phyloP scores from a whole-genome alignment of 2,329 filamentous ascomycete species.

The Colletotrichum kahawae region DNA sequence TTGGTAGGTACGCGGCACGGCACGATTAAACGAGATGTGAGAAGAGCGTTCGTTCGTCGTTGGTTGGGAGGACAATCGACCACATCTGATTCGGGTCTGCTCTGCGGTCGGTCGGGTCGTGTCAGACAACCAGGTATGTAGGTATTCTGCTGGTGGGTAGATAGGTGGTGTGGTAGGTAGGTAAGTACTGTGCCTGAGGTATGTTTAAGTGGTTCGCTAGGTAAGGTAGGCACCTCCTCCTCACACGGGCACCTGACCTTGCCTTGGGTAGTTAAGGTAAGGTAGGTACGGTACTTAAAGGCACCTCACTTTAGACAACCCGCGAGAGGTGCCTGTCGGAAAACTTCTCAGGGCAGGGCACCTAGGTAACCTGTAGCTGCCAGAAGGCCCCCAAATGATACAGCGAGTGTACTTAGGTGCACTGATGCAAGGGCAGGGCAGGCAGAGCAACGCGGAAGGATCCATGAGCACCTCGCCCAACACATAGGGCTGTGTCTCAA shows the following conservation, averaged over 20 bases:
- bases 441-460: neutral
- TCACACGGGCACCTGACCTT: neutral
- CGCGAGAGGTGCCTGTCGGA: neutral
- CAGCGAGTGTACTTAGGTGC: neutral
- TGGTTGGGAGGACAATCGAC: neutral
- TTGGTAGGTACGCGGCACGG: neutral
- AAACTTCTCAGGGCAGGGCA: neutral
- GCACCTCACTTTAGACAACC: neutral
- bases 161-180: neutral
- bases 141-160: neutral
- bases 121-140: neutral
- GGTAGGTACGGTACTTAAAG: neutral
- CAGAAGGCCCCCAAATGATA: neutral
- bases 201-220: neutral
- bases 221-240: neutral
- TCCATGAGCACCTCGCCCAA: neutral
- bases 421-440: neutral
- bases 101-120: neutral
- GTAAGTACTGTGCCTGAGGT: neutral
- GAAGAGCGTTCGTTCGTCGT: neutral
- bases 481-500: too few species aligned
- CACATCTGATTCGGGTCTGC: neutral
- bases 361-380: neutral
- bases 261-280: neutral
- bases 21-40: conserved; percentile 10